Evolutionary conservation across 768 basidiomycete species (phyloP).

Genomic region (Hygrocybe coccinea): DNA sequence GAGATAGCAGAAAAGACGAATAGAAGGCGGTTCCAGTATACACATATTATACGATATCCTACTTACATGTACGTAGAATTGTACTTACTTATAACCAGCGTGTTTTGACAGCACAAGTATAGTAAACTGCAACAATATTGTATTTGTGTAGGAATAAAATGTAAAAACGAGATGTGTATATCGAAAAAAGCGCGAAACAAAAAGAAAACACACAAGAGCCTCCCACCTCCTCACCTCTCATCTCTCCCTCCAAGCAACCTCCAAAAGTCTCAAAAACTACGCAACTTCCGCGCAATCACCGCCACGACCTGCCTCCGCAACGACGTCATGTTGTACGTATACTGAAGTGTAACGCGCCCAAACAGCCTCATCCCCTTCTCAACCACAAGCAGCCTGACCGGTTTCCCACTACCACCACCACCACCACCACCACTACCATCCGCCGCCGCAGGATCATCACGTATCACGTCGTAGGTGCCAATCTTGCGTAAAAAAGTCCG

Average conservation of each 20-base stretch:
- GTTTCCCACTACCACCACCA: too few relatives aligned
- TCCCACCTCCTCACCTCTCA: too few relatives aligned
- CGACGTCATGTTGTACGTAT: neutral
- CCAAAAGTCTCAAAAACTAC: too few relatives aligned
- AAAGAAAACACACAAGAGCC: neutral
- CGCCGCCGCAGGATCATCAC: too few relatives aligned
- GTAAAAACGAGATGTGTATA: neutral
- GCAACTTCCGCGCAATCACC: too few relatives aligned
- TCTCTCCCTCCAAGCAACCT: too few relatives aligned
- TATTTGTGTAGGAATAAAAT: neutral
- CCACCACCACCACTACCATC: too few relatives aligned
- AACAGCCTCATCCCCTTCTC: neutral
- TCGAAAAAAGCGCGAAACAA: neutral
- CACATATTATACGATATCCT: too few relatives aligned
- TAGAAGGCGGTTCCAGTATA: neutral
- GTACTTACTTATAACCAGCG: too few relatives aligned
- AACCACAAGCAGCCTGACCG: conserved; percentile 25
- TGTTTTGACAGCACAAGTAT: too few relatives aligned
- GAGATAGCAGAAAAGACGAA: neutral
- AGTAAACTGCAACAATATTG: too few relatives aligned
- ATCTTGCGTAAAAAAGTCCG: conserved; percentile 27
- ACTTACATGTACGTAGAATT: too few relatives aligned
- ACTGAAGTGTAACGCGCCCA: neutral
- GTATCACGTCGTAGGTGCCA: conserved; percentile 37
- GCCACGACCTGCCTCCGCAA: neutral